Percentiles rank a stretch among this genome's conserved stretches.
phyloP scores from a whole-genome alignment of 2,329 filamentous ascomycete genomes.

The Myriosclerotinia curreyana region DNA sequence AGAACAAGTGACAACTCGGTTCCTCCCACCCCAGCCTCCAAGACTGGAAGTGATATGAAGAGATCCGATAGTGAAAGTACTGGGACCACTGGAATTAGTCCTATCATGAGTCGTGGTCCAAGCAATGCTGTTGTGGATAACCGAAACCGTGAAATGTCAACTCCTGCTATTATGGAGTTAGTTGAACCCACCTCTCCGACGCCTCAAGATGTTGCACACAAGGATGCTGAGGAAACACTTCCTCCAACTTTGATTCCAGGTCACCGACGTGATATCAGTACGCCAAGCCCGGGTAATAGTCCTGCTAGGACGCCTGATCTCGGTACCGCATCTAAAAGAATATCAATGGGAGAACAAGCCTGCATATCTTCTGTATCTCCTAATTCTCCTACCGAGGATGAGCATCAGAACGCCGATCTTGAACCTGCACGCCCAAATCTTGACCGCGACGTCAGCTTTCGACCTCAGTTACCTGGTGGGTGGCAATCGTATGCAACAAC shows the following conservation, averaged over 20 bases:
- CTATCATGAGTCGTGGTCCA: conserved; percentile 58
- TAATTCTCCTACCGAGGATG: neutral
- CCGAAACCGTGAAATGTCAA: conserved; percentile 41
- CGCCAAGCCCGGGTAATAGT: conserved; percentile 57
- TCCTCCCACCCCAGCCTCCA: conserved; percentile 51
- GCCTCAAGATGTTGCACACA: neutral
- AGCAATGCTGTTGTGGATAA: conserved; percentile 42
- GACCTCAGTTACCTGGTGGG: conserved; percentile 36
- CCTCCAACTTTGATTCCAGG: conserved; percentile 48
- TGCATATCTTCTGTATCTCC: conserved; percentile 36
- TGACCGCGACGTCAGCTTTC: conserved; percentile 35
- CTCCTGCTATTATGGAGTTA: conserved; percentile 56
- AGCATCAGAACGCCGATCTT: conserved; percentile 11
- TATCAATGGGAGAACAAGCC: conserved; percentile 45
- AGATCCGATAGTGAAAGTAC: conserved; percentile 63
- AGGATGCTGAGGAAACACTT: conserved; percentile 24
- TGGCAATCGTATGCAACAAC: conserved; percentile 38
- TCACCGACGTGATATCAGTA: conserved; percentile 55
- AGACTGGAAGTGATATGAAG: conserved; percentile 47
- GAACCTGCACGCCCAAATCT: conserved; percentile 28
- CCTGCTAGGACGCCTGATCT: conserved; percentile 58
- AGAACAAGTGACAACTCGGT: conserved; percentile 50
- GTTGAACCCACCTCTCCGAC: conserved; percentile 33
- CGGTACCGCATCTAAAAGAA: conserved; percentile 41
- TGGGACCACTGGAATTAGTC: conserved; percentile 50